Conservation (phyloP, 1,139 yeast species). For the Candida dubliniensis region DNA sequence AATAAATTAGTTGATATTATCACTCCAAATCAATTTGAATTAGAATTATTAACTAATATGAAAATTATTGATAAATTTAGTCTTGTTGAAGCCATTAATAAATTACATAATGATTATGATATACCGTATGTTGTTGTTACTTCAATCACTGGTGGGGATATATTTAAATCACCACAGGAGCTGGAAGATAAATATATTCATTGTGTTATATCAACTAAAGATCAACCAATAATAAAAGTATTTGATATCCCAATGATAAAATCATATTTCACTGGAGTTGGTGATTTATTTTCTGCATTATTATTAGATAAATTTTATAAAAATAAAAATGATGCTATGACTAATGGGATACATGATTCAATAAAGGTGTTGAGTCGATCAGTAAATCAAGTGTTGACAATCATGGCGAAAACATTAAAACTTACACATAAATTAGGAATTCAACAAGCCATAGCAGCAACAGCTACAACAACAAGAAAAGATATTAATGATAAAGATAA, state of each 20-base stretch:
- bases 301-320: constrained; percentile 58
- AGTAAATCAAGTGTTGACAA: constrained; percentile 49
- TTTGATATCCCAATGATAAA: constrained; percentile 57
- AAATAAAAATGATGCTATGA: constrained; percentile 15
- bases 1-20: constrained; percentile 59
- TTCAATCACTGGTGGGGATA: constrained; percentile 12
- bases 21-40: constrained; percentile 92
- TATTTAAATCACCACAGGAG: constrained; percentile 7
- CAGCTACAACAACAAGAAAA: constrained; percentile 11
- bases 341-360: not conserved
- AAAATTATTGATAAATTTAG: constrained; percentile 41
- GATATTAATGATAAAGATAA: not conserved
- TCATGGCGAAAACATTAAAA: constrained; percentile 47
- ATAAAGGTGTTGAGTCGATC: constrained; percentile 27
- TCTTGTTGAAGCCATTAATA: constrained; percentile 47
- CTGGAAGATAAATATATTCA: constrained; percentile 29
- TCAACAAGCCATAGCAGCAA: constrained; percentile 13
- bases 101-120: constrained; percentile 49
- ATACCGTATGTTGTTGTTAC: constrained; percentile 72
- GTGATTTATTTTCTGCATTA: constrained; percentile 84
- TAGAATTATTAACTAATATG: constrained; percentile 66
- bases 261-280: constrained; percentile 88
- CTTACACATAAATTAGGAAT: constrained; percentile 36
- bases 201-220: constrained; percentile 52
- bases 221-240: constrained; percentile 19